Evolutionary conservation across 257 asterid genomes (phyloP).

Genomic region (Gynochthodes officinalis): DNA sequence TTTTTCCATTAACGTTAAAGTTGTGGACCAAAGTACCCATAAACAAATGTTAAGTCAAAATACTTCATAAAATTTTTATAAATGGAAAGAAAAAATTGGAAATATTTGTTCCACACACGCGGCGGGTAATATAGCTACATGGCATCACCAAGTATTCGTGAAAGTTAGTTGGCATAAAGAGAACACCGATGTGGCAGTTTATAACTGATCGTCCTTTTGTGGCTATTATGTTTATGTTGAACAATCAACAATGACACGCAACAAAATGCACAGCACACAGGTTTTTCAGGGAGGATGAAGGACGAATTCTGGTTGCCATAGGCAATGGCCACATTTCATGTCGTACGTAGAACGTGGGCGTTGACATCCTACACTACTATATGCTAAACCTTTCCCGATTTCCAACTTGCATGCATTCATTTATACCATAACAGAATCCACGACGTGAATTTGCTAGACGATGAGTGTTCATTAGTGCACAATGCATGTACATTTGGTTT

Average conservation of each 20-base stretch:
- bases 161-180: constrained; percentile 18
- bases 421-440: not conserved
- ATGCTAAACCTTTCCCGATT: no score
- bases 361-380: not conserved
- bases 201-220: not conserved
- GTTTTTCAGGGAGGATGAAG: not conserved
- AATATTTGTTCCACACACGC: not conserved
- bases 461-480: no score
- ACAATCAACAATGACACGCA: no score
- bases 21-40: not conserved
- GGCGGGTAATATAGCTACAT: constrained; percentile 11
- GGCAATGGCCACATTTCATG: not conserved
- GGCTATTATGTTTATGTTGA: not conserved
- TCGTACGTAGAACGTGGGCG: not conserved
- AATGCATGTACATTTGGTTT: not conserved
- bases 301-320: not conserved
- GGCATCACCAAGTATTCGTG: not conserved
- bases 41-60: no score
- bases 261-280: not conserved
- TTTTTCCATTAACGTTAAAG: not conserved
- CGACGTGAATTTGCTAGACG: no score
- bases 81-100: not conserved
- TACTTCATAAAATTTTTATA: no score
- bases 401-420: no score
- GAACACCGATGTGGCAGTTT: constrained; percentile 18